Conservation (phyloP, 306 rosid species). For the Crotalaria pallida region DNA sequence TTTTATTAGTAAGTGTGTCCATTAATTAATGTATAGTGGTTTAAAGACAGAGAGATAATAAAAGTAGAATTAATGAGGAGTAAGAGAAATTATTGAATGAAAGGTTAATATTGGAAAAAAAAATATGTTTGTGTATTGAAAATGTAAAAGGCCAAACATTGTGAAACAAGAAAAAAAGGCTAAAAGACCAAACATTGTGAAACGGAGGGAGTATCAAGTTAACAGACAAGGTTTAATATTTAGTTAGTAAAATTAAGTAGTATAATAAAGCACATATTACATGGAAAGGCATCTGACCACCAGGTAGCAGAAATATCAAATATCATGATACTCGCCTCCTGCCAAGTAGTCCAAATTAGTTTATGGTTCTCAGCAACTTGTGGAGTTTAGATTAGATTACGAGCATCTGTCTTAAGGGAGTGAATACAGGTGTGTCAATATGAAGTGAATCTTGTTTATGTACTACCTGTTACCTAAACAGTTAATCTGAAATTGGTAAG, state of each 20-base stretch:
- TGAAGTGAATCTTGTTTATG: background rate
- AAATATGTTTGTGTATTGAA: no score
- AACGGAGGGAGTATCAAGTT: no score
- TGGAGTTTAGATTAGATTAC: background rate
- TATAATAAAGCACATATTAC: background rate
- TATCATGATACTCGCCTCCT: background rate
- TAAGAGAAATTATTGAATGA: no score
- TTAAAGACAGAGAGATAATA: no score
- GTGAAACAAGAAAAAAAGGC: no score
- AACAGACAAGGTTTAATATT: no score
- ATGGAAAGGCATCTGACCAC: background rate
- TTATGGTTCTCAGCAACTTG: background rate
- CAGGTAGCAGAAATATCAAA: background rate
- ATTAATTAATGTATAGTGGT: no score
- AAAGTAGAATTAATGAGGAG: no score
- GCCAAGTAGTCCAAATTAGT: background rate
- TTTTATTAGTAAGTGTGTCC: no score
- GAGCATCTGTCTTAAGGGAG: background rate
- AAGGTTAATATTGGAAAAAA: no score
- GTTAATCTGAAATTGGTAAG: background rate
- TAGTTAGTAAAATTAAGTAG: background rate
- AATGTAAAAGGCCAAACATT: no score
- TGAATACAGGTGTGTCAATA: background rate
- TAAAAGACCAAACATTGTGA: no score
- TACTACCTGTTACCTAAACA: background rate